phyloP scores from a whole-genome alignment of 495 filamentous ascomycete species.

The Hypoxylon rickii region DNA sequence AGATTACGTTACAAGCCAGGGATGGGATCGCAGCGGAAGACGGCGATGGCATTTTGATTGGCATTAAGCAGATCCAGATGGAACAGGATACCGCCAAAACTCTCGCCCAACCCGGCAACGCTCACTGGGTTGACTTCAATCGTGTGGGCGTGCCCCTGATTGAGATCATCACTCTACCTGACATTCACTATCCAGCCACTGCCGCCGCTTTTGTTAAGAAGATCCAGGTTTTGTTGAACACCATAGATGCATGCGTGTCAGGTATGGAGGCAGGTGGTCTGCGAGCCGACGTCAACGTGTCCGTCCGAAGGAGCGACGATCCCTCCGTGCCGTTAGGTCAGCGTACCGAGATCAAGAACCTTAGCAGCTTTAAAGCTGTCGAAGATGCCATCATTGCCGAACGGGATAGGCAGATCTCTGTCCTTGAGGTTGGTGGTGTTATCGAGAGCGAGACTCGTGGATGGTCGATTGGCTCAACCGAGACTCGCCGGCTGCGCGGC shows the following conservation, averaged over 20 bases:
- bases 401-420: conserved; percentile 79
- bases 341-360: conserved; percentile 96
- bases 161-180: conserved; percentile 90
- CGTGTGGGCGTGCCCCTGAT: conserved; percentile 87
- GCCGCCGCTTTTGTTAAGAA: conserved; percentile 88
- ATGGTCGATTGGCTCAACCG: conserved; percentile 81
- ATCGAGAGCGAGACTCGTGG: conserved; percentile 90
- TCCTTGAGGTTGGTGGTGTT: conserved; percentile 77
- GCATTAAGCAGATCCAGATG: conserved; percentile 92
- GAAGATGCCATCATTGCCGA: conserved; percentile 93
- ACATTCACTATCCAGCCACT: conserved; percentile 81
- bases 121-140: conserved; percentile 91
- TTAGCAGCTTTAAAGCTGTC: conserved; percentile 91
- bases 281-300: conserved; percentile 95
- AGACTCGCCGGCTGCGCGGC: conserved; percentile 78
- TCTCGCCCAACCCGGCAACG: conserved; percentile 70
- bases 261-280: conserved; percentile 95
- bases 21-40: conserved; percentile 79
- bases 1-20: conserved; percentile 67
- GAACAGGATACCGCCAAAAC: conserved; percentile 99
- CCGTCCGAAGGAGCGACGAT: conserved; percentile 63
- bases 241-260: conserved; percentile 78
- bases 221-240: conserved; percentile 79
- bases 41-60: conserved; percentile 67
- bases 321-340: conserved; percentile 66